phyloP scores from a whole-genome alignment of 169 alveolate genomes.

The Cyclospora cayetanensis region DNA sequence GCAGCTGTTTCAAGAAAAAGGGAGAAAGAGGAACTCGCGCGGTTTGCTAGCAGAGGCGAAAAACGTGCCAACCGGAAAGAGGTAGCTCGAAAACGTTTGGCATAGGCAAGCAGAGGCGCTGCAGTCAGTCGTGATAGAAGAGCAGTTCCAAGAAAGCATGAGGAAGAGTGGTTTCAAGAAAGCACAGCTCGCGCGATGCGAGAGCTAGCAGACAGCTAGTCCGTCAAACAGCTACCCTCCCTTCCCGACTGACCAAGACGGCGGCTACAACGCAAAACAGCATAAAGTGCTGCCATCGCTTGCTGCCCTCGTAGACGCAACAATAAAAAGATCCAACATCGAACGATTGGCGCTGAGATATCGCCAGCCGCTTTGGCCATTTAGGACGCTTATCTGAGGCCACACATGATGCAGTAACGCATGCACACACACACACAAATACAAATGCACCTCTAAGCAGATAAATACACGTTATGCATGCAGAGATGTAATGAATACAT shows the following conservation, averaged over 20 bases:
- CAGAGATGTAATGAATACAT: no score
- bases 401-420: no score
- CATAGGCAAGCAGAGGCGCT: no score
- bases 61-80: no score
- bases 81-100: no score
- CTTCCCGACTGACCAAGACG: slow-evolving; percentile 74
- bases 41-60: no score
- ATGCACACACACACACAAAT: neutral
- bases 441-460: neutral
- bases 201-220: neutral
- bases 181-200: neutral
- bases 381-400: slow-evolving; percentile 66
- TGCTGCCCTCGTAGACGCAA: slow-evolving; percentile 73
- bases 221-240: no score
- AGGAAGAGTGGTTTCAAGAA: neutral
- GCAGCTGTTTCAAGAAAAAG: no score
- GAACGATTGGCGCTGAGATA: slow-evolving; percentile 72
- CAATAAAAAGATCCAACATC: slow-evolving; percentile 72
- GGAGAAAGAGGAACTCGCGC: no score
- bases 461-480: neutral
- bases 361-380: slow-evolving; percentile 78
- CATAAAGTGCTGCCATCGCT: slow-evolving; percentile 67
- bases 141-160: no score
- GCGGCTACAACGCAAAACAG: slow-evolving; percentile 73
- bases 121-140: no score